These are phyloP conservation scores for Ophiostoma sp. DNA, from an alignment of 2,329 filamentous ascomycete genomes.

Conservation along the genomic window DNA sequence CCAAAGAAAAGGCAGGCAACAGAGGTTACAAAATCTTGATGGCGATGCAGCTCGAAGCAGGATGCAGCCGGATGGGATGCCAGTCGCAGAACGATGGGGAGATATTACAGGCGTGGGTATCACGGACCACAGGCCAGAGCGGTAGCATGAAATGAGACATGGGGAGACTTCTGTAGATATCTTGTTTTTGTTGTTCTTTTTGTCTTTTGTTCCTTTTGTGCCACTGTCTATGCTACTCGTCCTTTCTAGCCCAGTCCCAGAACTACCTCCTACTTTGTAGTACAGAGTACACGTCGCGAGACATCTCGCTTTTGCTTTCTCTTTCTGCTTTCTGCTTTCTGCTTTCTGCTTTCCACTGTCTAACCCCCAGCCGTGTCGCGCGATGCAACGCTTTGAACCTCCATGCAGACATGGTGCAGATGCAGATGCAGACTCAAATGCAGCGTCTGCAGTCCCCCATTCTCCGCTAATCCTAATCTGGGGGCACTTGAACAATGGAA, in stretches of 20 bases:
- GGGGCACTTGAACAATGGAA: conserved; percentile 3
- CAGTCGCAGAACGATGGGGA: neutral
- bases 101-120: neutral
- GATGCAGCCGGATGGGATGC: neutral
- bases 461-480: neutral
- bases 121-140: neutral
- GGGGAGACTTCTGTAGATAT: neutral
- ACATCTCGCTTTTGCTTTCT: neutral
- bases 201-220: neutral
- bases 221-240: neutral
- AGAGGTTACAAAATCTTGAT: neutral
- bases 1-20: neutral
- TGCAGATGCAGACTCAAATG: neutral
- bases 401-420: neutral
- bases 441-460: conserved; percentile 5
- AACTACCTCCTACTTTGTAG: neutral
- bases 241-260: neutral
- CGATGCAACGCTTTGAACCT: neutral
- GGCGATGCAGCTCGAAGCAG: neutral
- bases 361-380: neutral
- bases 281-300: neutral
- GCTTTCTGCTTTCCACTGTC: too few relatives aligned
- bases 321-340: neutral
- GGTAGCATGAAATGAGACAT: neutral
- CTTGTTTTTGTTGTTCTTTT: neutral